phyloP scores from a whole-genome alignment of 1,284 basidiomycete genomes.

The Austroboletus niveus region DNA sequence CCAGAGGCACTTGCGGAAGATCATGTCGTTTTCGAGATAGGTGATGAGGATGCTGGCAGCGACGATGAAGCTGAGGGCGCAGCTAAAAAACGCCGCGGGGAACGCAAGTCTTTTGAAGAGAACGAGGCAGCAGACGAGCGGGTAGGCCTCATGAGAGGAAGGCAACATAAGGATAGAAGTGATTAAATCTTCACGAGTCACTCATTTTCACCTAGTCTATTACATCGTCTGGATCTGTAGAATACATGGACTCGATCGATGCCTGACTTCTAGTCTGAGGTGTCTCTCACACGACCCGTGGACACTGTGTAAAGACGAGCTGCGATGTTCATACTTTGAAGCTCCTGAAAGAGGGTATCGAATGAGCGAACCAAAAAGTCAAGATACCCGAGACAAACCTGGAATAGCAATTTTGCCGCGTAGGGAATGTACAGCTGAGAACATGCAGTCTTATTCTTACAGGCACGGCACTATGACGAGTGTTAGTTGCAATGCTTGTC shows the following conservation, averaged over 20 bases:
- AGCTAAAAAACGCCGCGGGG: constrained; percentile 47
- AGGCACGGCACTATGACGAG: constrained; percentile 68
- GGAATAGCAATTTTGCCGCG: constrained; percentile 89
- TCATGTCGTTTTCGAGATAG: constrained; percentile 89
- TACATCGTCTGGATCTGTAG: constrained; percentile 42
- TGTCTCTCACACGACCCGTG: constrained; percentile 75
- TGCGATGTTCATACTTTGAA: constrained; percentile 92
- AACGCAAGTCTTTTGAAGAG: constrained; percentile 49
- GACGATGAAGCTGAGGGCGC: constrained; percentile 60
- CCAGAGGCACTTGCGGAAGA: constrained; percentile 56
- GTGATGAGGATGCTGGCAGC: constrained; percentile 73
- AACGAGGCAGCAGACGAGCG: constrained; percentile 54
- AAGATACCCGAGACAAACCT: constrained; percentile 47
- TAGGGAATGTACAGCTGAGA: constrained; percentile 92
- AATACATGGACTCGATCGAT: constrained; percentile 40
- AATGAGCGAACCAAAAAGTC: background rate
- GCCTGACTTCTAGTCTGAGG: constrained; percentile 7
- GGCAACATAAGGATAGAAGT: constrained; percentile 25
- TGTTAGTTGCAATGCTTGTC: background rate
- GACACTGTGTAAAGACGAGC: constrained; percentile 81
- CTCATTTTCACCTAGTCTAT: constrained; percentile 7
- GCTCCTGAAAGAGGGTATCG: constrained; percentile 52
- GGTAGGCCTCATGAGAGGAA: constrained; percentile 55
- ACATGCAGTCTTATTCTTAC: constrained; percentile 93
- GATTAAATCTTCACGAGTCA: constrained; percentile 21